Percentiles rank a stretch among this genome's conserved stretches.
Conservation (phyloP, 75 land plant species). For the Gnetum montanum region DNA sequence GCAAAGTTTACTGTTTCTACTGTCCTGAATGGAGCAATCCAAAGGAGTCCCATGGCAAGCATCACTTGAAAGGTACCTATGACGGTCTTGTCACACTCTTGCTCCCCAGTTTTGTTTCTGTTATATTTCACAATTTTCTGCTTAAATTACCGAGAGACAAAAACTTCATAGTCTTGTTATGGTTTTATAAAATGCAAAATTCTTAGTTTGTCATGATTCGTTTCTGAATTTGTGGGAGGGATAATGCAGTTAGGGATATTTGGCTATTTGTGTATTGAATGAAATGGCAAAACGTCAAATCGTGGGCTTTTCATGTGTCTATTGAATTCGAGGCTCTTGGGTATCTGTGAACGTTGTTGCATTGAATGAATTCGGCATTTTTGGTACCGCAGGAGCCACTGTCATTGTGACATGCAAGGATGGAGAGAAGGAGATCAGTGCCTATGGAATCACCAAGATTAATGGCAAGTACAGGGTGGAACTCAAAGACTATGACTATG, state of each 20-base stretch:
- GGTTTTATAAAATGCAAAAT: background rate
- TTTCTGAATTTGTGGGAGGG: too few relatives aligned
- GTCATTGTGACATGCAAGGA: slow-evolving; percentile 40
- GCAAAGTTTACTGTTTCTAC: slow-evolving; percentile 41
- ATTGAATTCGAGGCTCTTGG: background rate
- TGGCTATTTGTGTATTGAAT: background rate
- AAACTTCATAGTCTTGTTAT: background rate
- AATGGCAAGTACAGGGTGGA: slow-evolving; percentile 33
- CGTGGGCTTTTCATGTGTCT: background rate
- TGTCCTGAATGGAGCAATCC: slow-evolving; percentile 35
- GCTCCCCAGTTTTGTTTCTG: background rate
- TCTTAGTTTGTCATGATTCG: background rate
- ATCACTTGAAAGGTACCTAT: slow-evolving; percentile 12
- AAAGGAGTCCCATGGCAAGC: slow-evolving; percentile 26
- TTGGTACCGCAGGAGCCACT: slow-evolving; percentile 41
- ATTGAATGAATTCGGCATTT: background rate
- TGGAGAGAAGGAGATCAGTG: slow-evolving; percentile 15
- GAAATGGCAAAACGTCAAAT: too few relatives aligned
- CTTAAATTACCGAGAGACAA: background rate
- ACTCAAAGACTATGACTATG: slow-evolving; percentile 22
- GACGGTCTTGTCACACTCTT: background rate
- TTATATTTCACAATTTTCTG: background rate
- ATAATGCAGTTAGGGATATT: too few relatives aligned
- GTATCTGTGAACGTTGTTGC: background rate
- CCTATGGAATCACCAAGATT: slow-evolving; percentile 37